Percentiles rank a stretch among this genome's conserved stretches.
phyloP scores from a whole-genome alignment of 2,329 filamentous ascomycete genomes.

The Aspergillus luchuensis region DNA sequence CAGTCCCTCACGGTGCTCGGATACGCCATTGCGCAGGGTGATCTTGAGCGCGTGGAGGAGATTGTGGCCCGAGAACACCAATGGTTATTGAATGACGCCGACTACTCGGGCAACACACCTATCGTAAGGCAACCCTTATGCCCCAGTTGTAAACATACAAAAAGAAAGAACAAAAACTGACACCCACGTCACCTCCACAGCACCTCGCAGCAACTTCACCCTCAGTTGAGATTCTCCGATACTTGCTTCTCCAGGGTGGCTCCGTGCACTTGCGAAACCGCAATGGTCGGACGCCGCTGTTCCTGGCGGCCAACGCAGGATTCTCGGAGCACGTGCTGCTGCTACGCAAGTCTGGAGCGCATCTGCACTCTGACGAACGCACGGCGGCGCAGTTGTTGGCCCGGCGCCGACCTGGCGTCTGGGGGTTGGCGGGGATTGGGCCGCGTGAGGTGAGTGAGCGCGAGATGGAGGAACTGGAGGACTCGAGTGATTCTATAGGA shows the following conservation, averaged over 20 bases:
- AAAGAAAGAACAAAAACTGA: too few relatives aligned
- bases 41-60: slow-evolving; percentile 65
- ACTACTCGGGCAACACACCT: slow-evolving; percentile 79
- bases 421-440: slow-evolving; percentile 48
- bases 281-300: slow-evolving; percentile 60
- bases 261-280: slow-evolving; percentile 63
- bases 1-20: slow-evolving; percentile 74
- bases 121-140: slow-evolving; percentile 35
- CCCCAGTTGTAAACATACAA: too few relatives aligned
- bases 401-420: slow-evolving; percentile 44
- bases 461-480: slow-evolving; percentile 26
- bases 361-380: slow-evolving; percentile 61
- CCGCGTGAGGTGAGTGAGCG: slow-evolving; percentile 27
- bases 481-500: background rate
- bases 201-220: slow-evolving; percentile 61
- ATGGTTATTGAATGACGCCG: slow-evolving; percentile 70
- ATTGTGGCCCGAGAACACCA: slow-evolving; percentile 68
- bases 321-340: slow-evolving; percentile 57
- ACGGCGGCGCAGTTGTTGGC: slow-evolving; percentile 54
- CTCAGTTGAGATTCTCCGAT: slow-evolving; percentile 56
- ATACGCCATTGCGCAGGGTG: slow-evolving; percentile 75
- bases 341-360: slow-evolving; percentile 59
- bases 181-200: slow-evolving; percentile 30
- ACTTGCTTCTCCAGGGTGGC: slow-evolving; percentile 58
- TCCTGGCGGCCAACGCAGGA: slow-evolving; percentile 60